These are phyloP conservation scores for Trypanosoma boissoni DNA, from an alignment of 208 protist species.

Conservation along the genomic window DNA sequence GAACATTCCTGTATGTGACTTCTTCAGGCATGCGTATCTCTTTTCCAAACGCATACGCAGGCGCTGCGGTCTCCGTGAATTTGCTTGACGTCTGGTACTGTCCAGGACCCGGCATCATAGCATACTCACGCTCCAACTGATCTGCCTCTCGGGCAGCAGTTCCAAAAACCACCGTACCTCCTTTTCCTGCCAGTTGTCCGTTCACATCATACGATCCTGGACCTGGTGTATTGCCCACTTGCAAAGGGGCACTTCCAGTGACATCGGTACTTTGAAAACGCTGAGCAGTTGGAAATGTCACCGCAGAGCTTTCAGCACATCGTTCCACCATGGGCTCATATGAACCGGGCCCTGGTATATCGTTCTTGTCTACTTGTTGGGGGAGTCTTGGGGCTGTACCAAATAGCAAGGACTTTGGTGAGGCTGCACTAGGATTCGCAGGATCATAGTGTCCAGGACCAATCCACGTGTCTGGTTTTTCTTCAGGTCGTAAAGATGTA, in stretches of 20 bases:
- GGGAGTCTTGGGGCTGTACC: neutral
- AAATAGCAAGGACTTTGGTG: neutral
- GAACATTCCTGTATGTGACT: slow-evolving; percentile 6
- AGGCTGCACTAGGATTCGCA: neutral
- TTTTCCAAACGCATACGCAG: slow-evolving; percentile 38
- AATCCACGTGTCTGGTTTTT: neutral
- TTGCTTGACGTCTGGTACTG: slow-evolving; percentile 21
- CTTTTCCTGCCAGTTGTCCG: neutral
- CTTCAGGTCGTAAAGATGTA: slow-evolving; percentile 1
- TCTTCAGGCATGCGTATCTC: slow-evolving; percentile 22
- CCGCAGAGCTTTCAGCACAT: neutral
- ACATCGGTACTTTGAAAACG: neutral
- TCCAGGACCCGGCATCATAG: slow-evolving; percentile 24
- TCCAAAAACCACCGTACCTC: slow-evolving; percentile 21
- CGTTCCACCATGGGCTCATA: slow-evolving; percentile 4
- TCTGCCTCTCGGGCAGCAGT: slow-evolving; percentile 23
- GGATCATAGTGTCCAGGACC: slow-evolving; percentile 12
- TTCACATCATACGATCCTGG: slow-evolving; percentile 15
- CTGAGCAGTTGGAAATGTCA: slow-evolving; percentile 21
- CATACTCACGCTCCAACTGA: slow-evolving; percentile 7
- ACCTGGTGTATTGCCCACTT: neutral
- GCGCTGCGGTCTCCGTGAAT: slow-evolving; percentile 1
- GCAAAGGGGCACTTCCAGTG: neutral
- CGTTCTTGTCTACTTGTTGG: neutral
- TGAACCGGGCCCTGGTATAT: slow-evolving; percentile 8